These are phyloP conservation scores for Fusarium pseudoanthophilum DNA, from an alignment of 2,329 filamentous ascomycete genomes.

Conservation along the genomic window DNA sequence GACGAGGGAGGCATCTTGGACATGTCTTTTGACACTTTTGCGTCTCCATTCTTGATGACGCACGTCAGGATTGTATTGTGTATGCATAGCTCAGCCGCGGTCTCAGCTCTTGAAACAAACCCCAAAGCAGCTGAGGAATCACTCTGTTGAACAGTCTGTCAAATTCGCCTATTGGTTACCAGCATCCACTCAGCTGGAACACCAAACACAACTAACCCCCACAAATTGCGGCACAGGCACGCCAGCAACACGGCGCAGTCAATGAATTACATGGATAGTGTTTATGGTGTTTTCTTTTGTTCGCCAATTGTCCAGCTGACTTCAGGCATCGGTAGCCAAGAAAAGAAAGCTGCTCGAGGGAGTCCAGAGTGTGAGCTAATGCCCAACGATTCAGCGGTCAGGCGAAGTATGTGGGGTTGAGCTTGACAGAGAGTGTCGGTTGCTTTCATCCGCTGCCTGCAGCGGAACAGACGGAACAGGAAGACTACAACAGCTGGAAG, in stretches of 20 bases:
- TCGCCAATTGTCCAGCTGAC: slow-evolving; percentile 6
- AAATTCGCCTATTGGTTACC: slow-evolving; percentile 40
- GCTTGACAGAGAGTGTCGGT: slow-evolving; percentile 14
- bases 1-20: slow-evolving; percentile 8
- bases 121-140: slow-evolving; percentile 4
- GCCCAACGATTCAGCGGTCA: slow-evolving; percentile 22
- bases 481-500: not conserved
- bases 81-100: not conserved
- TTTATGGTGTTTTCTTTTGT: slow-evolving; percentile 27
- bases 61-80: not conserved
- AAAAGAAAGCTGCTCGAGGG: not conserved
- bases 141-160: not conserved
- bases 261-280: slow-evolving; percentile 16
- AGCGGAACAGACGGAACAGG: slow-evolving; percentile 14
- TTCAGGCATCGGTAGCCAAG: slow-evolving; percentile 4
- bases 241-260: slow-evolving; percentile 15
- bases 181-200: slow-evolving; percentile 39
- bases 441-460: slow-evolving; percentile 11
- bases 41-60: not conserved
- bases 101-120: not conserved
- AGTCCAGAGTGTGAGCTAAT: slow-evolving; percentile 1
- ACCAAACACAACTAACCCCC: slow-evolving; percentile 18
- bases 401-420: slow-evolving; percentile 20
- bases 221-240: slow-evolving; percentile 20
- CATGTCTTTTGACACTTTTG: slow-evolving; percentile 12